Base-by-base conservation (phyloP, 2,329 filamentous ascomycete species). In the Pseudogymnoascus sp. region DNA sequence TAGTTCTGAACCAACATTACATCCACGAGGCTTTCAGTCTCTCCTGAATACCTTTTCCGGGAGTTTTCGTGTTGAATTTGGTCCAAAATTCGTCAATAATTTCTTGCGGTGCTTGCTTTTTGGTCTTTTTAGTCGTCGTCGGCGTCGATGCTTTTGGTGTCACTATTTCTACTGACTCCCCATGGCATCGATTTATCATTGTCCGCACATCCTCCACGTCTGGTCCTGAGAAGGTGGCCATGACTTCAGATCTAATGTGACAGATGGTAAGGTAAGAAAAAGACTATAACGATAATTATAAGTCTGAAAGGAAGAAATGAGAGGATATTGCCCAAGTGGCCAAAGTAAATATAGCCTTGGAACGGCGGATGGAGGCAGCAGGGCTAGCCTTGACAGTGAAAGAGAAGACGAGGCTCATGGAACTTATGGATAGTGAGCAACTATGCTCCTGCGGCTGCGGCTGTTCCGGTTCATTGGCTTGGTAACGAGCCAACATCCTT, bases 31-130 rank as follows among this genome's bases (percentile, higher is more conserved):
- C 9, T 21, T 55, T 35, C 44, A 17, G 7, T 13, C 15, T 8
- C 9, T 36, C 29, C 25, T 31, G 31, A 69, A 39, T 68, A 82
- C 82, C 86, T 77, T 90, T 90, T 13, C 89, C 88, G 0, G 88
- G 89, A 27, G 81, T 81, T 69, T 87, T 89, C 60, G 86, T 85
- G 12, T 81, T 87, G 68, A 91, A 91, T 63, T 84, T 85, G 60
- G 79, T 75, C 89, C 89, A 92, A 71, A 91, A 91, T 64, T 88
- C 82, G 66, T 90, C 83, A 62, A 92, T 83, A 27, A 78, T 80
- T 63, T 84, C 80, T 71, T 92, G 89, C 0, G 89, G 88, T 6
- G 84, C 75, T 68, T 84, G 80, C 62, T 82, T 79, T 68, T 80
- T 82, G 61, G 74, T 76, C 58, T 68, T 69, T 58, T 66, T 67